Conservation (phyloP, 1,139 yeast species). For the Yamadazyma songkhlaensis region DNA sequence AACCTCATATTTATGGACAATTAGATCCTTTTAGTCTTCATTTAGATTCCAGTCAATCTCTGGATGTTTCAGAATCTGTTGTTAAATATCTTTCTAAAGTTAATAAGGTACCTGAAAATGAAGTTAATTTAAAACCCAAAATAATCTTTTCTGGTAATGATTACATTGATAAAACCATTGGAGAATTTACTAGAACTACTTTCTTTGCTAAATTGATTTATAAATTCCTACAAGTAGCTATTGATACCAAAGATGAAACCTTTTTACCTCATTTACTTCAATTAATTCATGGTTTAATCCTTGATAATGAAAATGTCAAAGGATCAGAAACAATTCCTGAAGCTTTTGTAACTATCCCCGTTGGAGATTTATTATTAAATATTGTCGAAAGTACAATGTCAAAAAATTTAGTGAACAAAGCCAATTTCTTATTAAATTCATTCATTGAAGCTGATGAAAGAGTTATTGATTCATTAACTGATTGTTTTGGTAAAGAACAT, state of each 20-base stretch:
- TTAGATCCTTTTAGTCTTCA: conserved; percentile 40
- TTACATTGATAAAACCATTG: conserved; percentile 38
- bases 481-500: conserved; percentile 57
- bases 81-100: conserved; percentile 23
- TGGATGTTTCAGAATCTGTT: conserved; percentile 32
- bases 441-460: conserved; percentile 47
- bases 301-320: conserved; percentile 48
- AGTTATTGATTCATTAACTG: conserved; percentile 49
- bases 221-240: conserved; percentile 52
- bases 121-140: conserved; percentile 37
- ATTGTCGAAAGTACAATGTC: conserved; percentile 53
- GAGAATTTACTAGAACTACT: conserved; percentile 48
- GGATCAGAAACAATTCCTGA: conserved; percentile 39
- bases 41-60: conserved; percentile 34
- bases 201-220: conserved; percentile 56
- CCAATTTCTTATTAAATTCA: conserved; percentile 51
- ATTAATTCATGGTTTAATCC: conserved; percentile 59
- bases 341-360: conserved; percentile 51
- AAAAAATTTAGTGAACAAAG: conserved; percentile 47
- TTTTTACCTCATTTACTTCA: conserved; percentile 62
- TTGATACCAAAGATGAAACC: conserved; percentile 49
- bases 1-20: conserved; percentile 29
- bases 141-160: conserved; percentile 36
- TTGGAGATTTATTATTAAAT: conserved; percentile 51
- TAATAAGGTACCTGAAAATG: conserved; percentile 32